phyloP scores from a whole-genome alignment of 2,329 filamentous ascomycete genomes.

The Teratosphaeriaceae sp. region DNA sequence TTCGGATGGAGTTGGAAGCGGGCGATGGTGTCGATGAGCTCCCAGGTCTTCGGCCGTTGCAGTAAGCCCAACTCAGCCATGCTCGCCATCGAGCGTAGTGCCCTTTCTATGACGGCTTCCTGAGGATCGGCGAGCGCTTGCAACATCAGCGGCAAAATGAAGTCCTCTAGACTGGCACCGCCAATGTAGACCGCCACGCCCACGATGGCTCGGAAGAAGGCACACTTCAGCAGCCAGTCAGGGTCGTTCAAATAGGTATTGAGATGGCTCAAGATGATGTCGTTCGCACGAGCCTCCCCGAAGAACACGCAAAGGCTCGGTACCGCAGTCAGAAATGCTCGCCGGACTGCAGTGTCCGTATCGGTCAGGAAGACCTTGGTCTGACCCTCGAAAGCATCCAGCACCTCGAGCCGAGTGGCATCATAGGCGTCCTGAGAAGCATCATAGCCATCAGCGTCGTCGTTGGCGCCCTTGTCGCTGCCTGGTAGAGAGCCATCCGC shows the following conservation, averaged over 20 bases:
- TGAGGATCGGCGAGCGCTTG: conserved; percentile 90
- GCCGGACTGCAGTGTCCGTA: conserved; percentile 72
- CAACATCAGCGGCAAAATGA: conserved; percentile 91
- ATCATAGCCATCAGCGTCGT: conserved; percentile 51
- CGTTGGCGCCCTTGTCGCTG: conserved; percentile 69
- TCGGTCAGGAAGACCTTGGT: conserved; percentile 89
- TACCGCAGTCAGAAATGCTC: conserved; percentile 87
- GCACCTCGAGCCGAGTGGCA: conserved; percentile 72
- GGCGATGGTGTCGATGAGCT: conserved; percentile 74
- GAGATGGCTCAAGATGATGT: conserved; percentile 91
- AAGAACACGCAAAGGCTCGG: conserved; percentile 93
- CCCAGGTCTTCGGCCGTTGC: conserved; percentile 77
- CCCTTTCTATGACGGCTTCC: conserved; percentile 88
- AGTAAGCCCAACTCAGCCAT: conserved; percentile 85
- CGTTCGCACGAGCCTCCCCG: conserved; percentile 81
- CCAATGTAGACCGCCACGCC: conserved; percentile 89
- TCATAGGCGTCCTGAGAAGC: conserved; percentile 82
- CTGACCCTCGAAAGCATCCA: conserved; percentile 78
- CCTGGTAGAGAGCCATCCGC: conserved; percentile 75
- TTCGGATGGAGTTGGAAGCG: conserved; percentile 93
- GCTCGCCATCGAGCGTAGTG: conserved; percentile 77
- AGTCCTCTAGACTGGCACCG: conserved; percentile 83
- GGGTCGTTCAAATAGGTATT: conserved; percentile 96
- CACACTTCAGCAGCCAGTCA: conserved; percentile 94
- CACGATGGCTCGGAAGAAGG: conserved; percentile 92